A percentile compares a stretch with the other conserved stretches of the same genome.
Conservation (phyloP, 2,329 filamentous ascomycete genomes). For the Fusarium foetens region DNA sequence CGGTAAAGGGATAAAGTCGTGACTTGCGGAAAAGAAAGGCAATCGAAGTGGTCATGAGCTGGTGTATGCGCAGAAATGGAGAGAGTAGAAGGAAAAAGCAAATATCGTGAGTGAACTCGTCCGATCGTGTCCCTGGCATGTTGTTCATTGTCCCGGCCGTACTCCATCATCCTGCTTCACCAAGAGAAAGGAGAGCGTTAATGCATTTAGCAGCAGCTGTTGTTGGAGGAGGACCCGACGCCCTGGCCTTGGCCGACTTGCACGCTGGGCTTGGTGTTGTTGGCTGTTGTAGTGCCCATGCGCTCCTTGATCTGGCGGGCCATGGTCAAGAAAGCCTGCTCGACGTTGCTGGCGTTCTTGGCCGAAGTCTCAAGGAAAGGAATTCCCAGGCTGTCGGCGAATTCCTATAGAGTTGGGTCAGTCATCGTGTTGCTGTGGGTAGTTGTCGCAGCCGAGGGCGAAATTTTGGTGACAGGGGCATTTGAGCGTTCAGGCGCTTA, state of each 20-base stretch:
- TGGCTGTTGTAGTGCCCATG: slow-evolving; percentile 94
- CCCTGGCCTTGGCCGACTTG: slow-evolving; percentile 95
- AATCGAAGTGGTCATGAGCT: slow-evolving; percentile 50
- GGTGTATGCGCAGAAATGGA: slow-evolving; percentile 51
- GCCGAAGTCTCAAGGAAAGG: slow-evolving; percentile 99
- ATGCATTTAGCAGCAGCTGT: slow-evolving; percentile 84
- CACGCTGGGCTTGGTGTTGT: slow-evolving; percentile 98
- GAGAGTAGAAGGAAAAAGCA: slow-evolving; percentile 38
- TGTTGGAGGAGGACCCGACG: slow-evolving; percentile 85
- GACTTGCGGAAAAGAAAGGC: slow-evolving; percentile 34
- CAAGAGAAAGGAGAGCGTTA: slow-evolving; percentile 34
- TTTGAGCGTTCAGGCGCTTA: slow-evolving; percentile 15
- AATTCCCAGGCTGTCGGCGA: slow-evolving; percentile 97
- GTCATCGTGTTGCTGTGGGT: neutral
- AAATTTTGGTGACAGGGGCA: slow-evolving; percentile 18
- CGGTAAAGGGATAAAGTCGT: slow-evolving; percentile 22
- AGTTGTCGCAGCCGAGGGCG: slow-evolving; percentile 8
- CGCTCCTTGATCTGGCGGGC: slow-evolving; percentile 99
- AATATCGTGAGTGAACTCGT: slow-evolving; percentile 46
- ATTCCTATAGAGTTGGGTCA: slow-evolving; percentile 73
- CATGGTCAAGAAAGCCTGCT: slow-evolving; percentile 99
- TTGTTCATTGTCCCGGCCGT: slow-evolving; percentile 40
- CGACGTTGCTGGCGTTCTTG: slow-evolving; percentile 99
- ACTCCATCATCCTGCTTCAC: slow-evolving; percentile 45
- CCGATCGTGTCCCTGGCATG: slow-evolving; percentile 46